These are phyloP conservation scores for Diaporthe citriasiana DNA, from an alignment of 2,329 filamentous ascomycete genomes.

Conservation along the genomic window DNA sequence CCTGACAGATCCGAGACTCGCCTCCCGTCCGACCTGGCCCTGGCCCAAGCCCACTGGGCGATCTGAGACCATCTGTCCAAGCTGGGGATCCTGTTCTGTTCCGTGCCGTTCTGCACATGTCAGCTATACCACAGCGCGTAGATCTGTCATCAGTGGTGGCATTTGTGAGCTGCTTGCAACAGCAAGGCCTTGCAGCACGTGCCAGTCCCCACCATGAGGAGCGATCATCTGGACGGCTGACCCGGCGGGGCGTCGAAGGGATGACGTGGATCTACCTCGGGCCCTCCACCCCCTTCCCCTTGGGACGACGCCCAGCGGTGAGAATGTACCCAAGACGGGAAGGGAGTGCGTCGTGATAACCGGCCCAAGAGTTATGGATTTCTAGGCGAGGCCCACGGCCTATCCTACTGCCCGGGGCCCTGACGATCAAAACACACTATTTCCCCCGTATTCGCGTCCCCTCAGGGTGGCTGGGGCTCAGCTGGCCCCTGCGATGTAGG, in stretches of 20 bases:
- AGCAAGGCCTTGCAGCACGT: not conserved
- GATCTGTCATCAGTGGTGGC: not conserved
- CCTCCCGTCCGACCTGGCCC: conserved; percentile 13
- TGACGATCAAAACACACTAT: conserved; percentile 7
- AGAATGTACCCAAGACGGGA: not conserved
- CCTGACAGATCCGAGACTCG: conserved; percentile 35
- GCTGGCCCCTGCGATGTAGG: conserved; percentile 10
- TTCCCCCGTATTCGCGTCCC: not conserved
- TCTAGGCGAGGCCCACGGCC: not conserved
- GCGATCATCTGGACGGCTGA: conserved; percentile 10
- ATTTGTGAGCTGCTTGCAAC: not conserved
- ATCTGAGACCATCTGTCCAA: conserved; percentile 4
- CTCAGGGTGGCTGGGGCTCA: not conserved
- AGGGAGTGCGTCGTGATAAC: conserved; percentile 2
- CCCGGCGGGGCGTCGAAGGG: conserved; percentile 24
- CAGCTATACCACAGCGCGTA: not conserved
- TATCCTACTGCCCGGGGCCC: not conserved
- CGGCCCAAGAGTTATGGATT: not conserved
- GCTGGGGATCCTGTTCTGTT: not conserved
- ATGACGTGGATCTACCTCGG: conserved; percentile 20
- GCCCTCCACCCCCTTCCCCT: conserved; percentile 6
- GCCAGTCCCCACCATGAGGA: conserved; percentile 8
- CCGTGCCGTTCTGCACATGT: not conserved
- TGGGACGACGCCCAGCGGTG: conserved; percentile 22
- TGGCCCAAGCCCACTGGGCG: conserved; percentile 1